Conservation (phyloP, 768 basidiomycete species). For the Terana coerulea region DNA sequence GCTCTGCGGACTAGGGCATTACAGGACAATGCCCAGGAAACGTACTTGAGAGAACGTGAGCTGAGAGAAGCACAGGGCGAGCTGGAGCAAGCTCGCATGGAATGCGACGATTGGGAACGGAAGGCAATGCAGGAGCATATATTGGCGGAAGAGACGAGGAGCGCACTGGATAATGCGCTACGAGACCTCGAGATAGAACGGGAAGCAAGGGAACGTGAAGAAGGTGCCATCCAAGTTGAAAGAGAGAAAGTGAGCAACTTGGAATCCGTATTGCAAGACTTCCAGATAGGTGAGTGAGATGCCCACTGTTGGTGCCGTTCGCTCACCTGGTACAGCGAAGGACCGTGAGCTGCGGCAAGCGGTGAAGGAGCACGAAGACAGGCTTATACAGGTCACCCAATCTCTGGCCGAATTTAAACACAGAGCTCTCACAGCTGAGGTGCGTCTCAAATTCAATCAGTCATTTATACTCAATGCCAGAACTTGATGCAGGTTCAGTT, state of each 20-base stretch:
- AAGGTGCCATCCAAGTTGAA: slow-evolving; percentile 58
- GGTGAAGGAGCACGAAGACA: slow-evolving; percentile 76
- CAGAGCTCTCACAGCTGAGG: slow-evolving; percentile 86
- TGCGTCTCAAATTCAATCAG: slow-evolving; percentile 27
- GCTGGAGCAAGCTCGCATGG: slow-evolving; percentile 80
- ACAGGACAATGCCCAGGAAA: slow-evolving; percentile 70
- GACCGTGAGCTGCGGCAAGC: slow-evolving; percentile 88
- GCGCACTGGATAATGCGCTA: slow-evolving; percentile 49
- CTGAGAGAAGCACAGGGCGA: slow-evolving; percentile 81
- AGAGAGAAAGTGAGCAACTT: slow-evolving; percentile 76
- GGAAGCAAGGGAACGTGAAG: slow-evolving; percentile 53
- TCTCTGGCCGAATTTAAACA: slow-evolving; percentile 89
- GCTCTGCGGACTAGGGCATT: slow-evolving; percentile 58
- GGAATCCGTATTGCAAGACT: slow-evolving; percentile 92
- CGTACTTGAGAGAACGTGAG: slow-evolving; percentile 67
- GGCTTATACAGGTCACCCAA: slow-evolving; percentile 63
- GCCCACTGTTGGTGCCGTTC: not conserved
- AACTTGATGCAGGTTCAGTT: slow-evolving; percentile 55
- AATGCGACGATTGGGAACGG: slow-evolving; percentile 71
- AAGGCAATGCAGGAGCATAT: slow-evolving; percentile 64
- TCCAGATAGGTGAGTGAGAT: slow-evolving; percentile 75
- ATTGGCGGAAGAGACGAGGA: slow-evolving; percentile 63
- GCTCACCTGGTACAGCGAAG: slow-evolving; percentile 53
- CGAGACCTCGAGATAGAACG: slow-evolving; percentile 67
- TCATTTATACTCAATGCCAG: slow-evolving; percentile 6